Conservation (phyloP, 106 monocot species). For the Dendrobium catenatum region DNA sequence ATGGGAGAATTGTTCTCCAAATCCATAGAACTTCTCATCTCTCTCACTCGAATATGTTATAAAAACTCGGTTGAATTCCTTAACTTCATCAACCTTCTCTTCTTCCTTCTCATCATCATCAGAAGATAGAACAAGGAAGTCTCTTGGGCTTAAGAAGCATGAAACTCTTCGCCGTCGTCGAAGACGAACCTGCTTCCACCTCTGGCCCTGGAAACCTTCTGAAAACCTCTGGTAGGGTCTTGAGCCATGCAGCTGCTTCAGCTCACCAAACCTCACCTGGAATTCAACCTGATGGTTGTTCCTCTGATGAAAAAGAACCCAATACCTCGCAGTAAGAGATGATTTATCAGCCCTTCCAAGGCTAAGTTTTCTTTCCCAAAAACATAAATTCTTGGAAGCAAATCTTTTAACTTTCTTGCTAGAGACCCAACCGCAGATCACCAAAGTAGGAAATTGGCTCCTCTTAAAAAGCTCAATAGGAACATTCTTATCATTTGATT, state of each 20-base stretch:
- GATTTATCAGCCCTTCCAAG: conserved; percentile 4
- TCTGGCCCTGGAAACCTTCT: conserved; percentile 6
- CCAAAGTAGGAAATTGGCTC: conserved; percentile 26
- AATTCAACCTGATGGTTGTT: conserved; percentile 43
- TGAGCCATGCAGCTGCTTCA: conserved; percentile 4
- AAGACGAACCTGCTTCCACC: conserved; percentile 19
- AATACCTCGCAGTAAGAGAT: conserved; percentile 37
- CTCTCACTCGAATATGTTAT: conserved; percentile 51
- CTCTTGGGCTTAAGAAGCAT: conserved; percentile 16
- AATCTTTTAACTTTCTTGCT: conserved; percentile 19
- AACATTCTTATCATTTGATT: neutral
- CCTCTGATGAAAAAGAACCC: conserved; percentile 57
- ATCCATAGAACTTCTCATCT: conserved; percentile 78
- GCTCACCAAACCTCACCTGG: conserved; percentile 43
- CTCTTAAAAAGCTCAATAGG: neutral
- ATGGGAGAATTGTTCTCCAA: conserved; percentile 84
- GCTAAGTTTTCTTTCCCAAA: conserved; percentile 6
- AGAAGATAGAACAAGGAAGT: conserved; percentile 14
- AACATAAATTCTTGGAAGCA: neutral
- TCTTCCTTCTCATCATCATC: conserved; percentile 11
- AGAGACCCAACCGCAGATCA: conserved; percentile 41
- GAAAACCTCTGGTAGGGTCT: neutral
- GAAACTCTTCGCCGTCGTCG: neutral
- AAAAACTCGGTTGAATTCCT: conserved; percentile 51
- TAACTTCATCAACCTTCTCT: conserved; percentile 2